A percentile compares a stretch with the other conserved stretches of the same genome.
Conservation (phyloP, 2,329 filamentous ascomycete genomes). For the Apiospora arundinis region DNA sequence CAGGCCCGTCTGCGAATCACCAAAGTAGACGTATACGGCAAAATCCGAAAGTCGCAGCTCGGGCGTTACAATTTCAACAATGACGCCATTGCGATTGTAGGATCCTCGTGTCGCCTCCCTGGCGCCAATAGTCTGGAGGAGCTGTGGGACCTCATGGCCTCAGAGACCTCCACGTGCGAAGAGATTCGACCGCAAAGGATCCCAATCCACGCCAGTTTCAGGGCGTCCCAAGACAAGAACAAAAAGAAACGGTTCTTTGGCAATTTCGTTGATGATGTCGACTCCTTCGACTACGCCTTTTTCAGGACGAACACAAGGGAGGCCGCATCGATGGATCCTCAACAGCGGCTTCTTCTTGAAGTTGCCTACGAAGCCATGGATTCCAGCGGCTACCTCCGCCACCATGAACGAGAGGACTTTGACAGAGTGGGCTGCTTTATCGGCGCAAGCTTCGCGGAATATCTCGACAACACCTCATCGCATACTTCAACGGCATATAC, state of each 20-base stretch:
- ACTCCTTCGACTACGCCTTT: constrained; percentile 37
- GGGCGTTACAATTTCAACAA: not conserved
- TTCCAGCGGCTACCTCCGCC: constrained; percentile 27
- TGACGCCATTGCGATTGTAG: constrained; percentile 42
- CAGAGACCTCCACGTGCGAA: constrained; percentile 22
- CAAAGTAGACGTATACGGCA: too few relatives aligned
- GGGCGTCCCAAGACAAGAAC: constrained; percentile 25
- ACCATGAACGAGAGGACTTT: constrained; percentile 22
- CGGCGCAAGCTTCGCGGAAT: constrained; percentile 33
- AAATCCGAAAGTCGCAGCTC: too few relatives aligned
- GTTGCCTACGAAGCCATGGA: constrained; percentile 30
- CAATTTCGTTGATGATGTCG: constrained; percentile 31
- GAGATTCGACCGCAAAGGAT: constrained; percentile 8
- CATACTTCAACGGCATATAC: constrained; percentile 41
- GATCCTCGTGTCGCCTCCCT: constrained; percentile 41
- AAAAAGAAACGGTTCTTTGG: constrained; percentile 31
- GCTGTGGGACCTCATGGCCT: constrained; percentile 41
- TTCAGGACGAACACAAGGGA: constrained; percentile 37
- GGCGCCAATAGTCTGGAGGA: constrained; percentile 39
- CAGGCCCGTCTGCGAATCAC: too few relatives aligned
- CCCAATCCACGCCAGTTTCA: constrained; percentile 9
- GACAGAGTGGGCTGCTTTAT: constrained; percentile 36
- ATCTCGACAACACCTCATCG: constrained; percentile 33
- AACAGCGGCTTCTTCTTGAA: constrained; percentile 36
- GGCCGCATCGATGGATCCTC: constrained; percentile 37